phyloP scores from a whole-genome alignment of 2,329 filamentous ascomycete species.

The Sarocladium brachiariae region DNA sequence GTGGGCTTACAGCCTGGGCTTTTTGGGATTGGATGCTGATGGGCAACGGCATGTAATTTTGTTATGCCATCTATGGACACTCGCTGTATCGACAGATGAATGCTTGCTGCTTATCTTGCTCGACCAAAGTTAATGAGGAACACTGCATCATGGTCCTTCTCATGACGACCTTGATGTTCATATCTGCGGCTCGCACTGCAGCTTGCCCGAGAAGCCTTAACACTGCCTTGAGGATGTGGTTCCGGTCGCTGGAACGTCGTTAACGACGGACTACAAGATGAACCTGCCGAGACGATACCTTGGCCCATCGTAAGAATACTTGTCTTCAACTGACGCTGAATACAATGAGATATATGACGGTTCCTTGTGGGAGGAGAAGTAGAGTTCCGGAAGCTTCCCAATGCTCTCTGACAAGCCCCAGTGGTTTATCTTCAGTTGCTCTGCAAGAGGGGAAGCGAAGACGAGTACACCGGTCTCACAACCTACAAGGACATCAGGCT shows the following conservation, averaged over 20 bases:
- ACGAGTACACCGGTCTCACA: conserved; percentile 53
- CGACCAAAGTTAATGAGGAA: too few relatives aligned
- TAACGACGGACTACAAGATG: conserved; percentile 46
- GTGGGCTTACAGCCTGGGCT: neutral
- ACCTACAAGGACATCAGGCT: conserved; percentile 37
- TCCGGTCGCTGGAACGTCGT: conserved; percentile 54
- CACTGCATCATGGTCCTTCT: too few relatives aligned
- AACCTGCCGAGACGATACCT: conserved; percentile 31
- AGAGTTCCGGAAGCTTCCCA: conserved; percentile 53
- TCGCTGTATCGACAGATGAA: neutral
- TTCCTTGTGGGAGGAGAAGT: conserved; percentile 37
- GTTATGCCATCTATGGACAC: neutral
- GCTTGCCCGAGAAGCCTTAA: conserved; percentile 38
- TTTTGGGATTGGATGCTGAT: neutral
- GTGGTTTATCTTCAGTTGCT: conserved; percentile 28
- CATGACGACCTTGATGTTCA: conserved; percentile 41
- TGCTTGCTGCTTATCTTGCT: neutral
- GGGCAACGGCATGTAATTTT: neutral
- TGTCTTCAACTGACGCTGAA: conserved; percentile 16
- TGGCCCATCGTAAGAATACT: conserved; percentile 37
- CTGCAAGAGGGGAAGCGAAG: conserved; percentile 45
- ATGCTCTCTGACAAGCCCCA: conserved; percentile 47
- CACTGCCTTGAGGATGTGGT: conserved; percentile 45
- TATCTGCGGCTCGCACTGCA: conserved; percentile 30
- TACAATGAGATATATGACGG: conserved; percentile 48